Base-by-base conservation (phyloP, 768 basidiomycete genomes). In the Fomitopsis serialis region DNA sequence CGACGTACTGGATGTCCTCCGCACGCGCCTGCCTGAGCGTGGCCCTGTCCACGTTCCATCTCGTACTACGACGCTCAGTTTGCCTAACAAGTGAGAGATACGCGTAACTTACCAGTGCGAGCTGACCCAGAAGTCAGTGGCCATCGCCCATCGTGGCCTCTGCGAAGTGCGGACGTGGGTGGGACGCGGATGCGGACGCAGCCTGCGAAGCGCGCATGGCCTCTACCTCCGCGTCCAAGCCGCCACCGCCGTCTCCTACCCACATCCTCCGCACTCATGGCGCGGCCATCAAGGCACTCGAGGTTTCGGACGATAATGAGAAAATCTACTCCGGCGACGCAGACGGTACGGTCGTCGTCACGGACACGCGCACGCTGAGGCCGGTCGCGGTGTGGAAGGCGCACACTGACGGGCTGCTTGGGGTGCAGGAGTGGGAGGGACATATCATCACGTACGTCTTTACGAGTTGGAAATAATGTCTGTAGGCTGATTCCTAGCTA, bases 101-200 rank as follows among this genome's bases (percentile, higher is more conserved):
- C 44, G 35, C 53, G 55, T 52, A 51, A 66, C 78, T 73, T 67
- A 91, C 89, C 86, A 85, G 69, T 97, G 94, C 48, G 92, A 89
- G 63, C 92, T 94, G 25, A 83, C 78, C 91, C 91, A 97, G 66
- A 92, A 96, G 70, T 93, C 87, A 35, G 89, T 90, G 3, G 90
- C 89, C 91, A 93, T 93, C 15, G 10, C 21, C 23, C 35, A 40
- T 40, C 7, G 17, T 22, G 44, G 44, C 21, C 12, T 11, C 9
- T 10, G 44, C 21, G 10, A 22, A 45, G 21, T n/a, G n/a, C n/a
- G n/a, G n/a, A n/a, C n/a, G n/a, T n/a, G n/a, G n/a, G n/a, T n/a
- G n/a, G n/a, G n/a, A n/a, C n/a, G n/a, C n/a, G n/a, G n/a, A n/a
- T n/a, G n/a, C n/a, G n/a, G n/a, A n/a, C n/a, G n/a, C n/a, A n/a